Evolutionary conservation across 345 rosid genomes (phyloP), one percentile per base, ranked within the genome.

Genomic region (Lepidium sativum): DNA sequence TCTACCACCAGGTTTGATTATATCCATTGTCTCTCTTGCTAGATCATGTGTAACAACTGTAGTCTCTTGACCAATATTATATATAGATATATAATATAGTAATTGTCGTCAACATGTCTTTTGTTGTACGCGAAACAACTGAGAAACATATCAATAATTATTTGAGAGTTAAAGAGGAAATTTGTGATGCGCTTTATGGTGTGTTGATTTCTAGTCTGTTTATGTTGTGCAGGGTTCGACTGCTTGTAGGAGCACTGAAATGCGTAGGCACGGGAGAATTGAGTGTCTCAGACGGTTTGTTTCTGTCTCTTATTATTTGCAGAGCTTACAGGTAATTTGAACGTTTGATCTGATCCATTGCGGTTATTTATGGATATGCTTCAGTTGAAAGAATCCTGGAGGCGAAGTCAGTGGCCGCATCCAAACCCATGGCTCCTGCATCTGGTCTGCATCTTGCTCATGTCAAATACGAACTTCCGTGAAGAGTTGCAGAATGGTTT

Each of bases 361-460:
- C 12, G 49, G 0, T 59, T 67, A 21, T 71, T 25, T 59, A 6
- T 68, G 34, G 29, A 44, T 52, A 20, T 38, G 39, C 73, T 60
- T 53, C 87, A 92, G 97, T 83, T 65, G 78, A 73, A 82, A 57
- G 76, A 64, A 89, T 92, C 64, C 69, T 89, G 79, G 44, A 84
- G 32, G 97, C 94, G 2, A 89, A 82, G 80, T 69, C 83, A 6
- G 88, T 87, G 70, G 53, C 72, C 48, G 88, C 86, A 44, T 73
- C 94, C 57, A 84, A 83, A 74, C 91, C 91, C 13, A 86, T 92
- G 98, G 95, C 97, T 41, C 97, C 97, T 15, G 95, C 91, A 5
- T 65, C 76, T 51, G 95, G 96, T 68, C 86, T 92, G 47, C 89
- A 89, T 74, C 95, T 89, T 15, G 96, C 82, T 31, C 83, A 73